Base-by-base conservation (phyloP, 257 asterid genomes). In the Solanum bulbocastanum region DNA sequence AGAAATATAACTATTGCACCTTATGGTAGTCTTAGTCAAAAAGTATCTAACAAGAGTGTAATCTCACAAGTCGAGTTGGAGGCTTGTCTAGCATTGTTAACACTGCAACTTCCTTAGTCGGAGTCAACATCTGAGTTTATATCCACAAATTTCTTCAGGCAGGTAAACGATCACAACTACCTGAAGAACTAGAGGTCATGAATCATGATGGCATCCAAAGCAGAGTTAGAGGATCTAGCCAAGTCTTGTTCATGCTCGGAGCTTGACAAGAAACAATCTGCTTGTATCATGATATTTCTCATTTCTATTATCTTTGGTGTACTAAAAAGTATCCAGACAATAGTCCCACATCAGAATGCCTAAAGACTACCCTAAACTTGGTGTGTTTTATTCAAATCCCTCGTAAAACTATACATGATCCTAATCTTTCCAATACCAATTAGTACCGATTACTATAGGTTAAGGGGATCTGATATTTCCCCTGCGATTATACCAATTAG, bases 51-150 rank as follows among this genome's bases (percentile, higher is more conserved):
- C 65, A 30, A 30, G 1, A 16, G 62, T 52, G 60, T 52, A 18
- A 56, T 56, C 10, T 18, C 65, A 6, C 8, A 56, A 56, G 62
- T 56, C 0, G 4, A 56, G 65, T 56, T 3, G 1, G 10, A 18
- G 62, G 18, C 4, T 56, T 18, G 10, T 56, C 9, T 56, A 1
- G 0, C 6, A 49, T 83, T 95, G 90, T 88, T 95, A 86, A 95
- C 98, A 12, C 84, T 96, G 86, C 91, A 92, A 91, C 87, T 93
- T 84, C 96, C 94, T 35, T 96, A 92, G 86, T 83, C 84, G n/a
- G 91, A 86, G 81, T 88, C 92, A 71, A 25, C 1, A 65, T 84
- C 94, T 32, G 95, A 94, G 82, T 49, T 92, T 4, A 52, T 52
- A 52, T 52, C 10, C 2, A 52, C 10, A 52, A 52, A 16, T 52